Evolutionary conservation across 805 yeast species (phyloP).

Genomic region (Cyberlindnera japonica): DNA sequence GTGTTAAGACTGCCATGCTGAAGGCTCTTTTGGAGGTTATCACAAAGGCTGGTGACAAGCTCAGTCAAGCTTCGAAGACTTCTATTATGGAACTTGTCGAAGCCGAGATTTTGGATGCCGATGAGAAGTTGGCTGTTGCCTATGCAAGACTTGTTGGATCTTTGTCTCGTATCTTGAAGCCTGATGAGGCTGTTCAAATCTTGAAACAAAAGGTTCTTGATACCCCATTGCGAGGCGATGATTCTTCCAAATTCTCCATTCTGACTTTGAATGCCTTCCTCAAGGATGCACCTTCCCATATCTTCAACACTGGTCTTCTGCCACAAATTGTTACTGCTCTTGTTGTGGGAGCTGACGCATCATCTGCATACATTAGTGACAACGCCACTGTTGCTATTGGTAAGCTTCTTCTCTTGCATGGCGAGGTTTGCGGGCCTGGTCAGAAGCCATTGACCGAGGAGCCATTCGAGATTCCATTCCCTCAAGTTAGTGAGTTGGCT

Average conservation of each 20-base stretch:
- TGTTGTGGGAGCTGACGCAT: slow-evolving; percentile 38
- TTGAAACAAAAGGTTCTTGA: slow-evolving; percentile 56
- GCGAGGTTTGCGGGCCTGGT: slow-evolving; percentile 37
- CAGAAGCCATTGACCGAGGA: slow-evolving; percentile 25
- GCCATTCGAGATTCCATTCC: slow-evolving; percentile 41
- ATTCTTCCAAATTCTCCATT: slow-evolving; percentile 57
- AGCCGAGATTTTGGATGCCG: slow-evolving; percentile 53
- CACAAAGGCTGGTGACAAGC: slow-evolving; percentile 68
- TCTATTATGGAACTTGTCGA: slow-evolving; percentile 71
- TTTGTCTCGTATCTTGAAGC: slow-evolving; percentile 59
- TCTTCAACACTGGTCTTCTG: slow-evolving; percentile 49
- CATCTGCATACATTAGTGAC: slow-evolving; percentile 57
- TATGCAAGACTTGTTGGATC: slow-evolving; percentile 80
- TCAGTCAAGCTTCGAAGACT: slow-evolving; percentile 69
- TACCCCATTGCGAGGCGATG: slow-evolving; percentile 37
- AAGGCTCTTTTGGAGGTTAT: slow-evolving; percentile 83
- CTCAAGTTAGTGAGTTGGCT: slow-evolving; percentile 41
- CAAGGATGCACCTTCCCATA: slow-evolving; percentile 67
- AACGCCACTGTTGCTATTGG: slow-evolving; percentile 80
- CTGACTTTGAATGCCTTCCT: slow-evolving; percentile 76
- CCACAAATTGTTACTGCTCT: slow-evolving; percentile 49
- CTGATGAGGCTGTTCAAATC: slow-evolving; percentile 60
- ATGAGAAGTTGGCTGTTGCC: slow-evolving; percentile 64
- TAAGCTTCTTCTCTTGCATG: slow-evolving; percentile 59
- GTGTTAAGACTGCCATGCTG: slow-evolving; percentile 82